Evolutionary conservation across 2,329 filamentous ascomycete genomes (phyloP), one percentile per base, ranked within the genome.

Genomic region (Colletotrichum sp.): DNA sequence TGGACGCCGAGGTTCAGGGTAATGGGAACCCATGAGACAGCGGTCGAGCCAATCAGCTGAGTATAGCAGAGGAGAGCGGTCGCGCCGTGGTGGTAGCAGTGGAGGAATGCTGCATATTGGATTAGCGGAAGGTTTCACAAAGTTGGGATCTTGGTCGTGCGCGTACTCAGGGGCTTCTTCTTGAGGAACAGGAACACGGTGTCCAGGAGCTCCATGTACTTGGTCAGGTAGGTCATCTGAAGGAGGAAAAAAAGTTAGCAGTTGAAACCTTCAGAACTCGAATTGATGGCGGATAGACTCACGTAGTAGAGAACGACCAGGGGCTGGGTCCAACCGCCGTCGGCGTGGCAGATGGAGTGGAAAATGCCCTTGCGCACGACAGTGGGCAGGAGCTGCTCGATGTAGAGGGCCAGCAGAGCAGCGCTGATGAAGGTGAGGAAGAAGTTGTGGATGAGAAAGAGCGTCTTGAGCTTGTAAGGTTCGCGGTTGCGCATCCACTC

Each of bases 71-170:
- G 94, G 79, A 98, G 93, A 81, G 96, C 96, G 74, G 96, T 99
- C 71, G 96, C 96, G 84, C 96, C 96, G 86, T 99, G 96, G 90
- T 99, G 96, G 89, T 99, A 99, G 89, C 95, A 98, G 92, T 99
- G 96, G 80, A 99, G 95, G 93, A 99, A 99, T 83, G 97, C 90
- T 93, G 78, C 39, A 55, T n/a, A 18, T 7, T 59, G 16, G n/a
- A 78, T 87, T 82, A 87, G 84, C 80, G 55, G 69, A 55, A 24
- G 65, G 59, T 67, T 63, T 74, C 66, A 57, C 21, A 44, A 60
- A 49, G 28, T 60, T 71, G 65, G 34, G 55, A 62, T 55, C 39
- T 66, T 15, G 63, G 55, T 63, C 52, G 65, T 30, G 60, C 28
- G 81, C 90, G 79, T 90, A 94, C 92, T 98, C 85, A 98, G 88